Conservation (phyloP, 2,329 filamentous ascomycete species). For the Penicillium sp. region DNA sequence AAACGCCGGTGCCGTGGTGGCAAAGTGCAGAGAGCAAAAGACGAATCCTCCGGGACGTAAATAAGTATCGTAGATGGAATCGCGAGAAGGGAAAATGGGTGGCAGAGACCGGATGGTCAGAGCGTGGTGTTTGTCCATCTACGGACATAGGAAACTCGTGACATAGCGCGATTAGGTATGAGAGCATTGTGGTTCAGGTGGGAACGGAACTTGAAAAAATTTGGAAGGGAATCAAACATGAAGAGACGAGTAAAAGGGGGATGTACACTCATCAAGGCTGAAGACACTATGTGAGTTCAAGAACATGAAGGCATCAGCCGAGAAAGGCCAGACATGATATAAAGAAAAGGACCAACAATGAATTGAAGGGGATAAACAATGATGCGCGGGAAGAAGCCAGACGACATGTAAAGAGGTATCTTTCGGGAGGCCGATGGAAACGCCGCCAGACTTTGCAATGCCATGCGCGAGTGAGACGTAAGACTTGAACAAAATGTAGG, state of each 20-base stretch:
- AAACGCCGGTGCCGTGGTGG: constrained; percentile 24
- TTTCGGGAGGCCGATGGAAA: constrained; percentile 35
- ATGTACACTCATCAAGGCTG: constrained; percentile 26
- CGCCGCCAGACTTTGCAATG: constrained; percentile 38
- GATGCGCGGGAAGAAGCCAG: constrained; percentile 10
- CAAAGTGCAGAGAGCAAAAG: constrained; percentile 23
- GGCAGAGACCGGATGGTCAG: constrained; percentile 15
- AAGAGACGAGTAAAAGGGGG: constrained; percentile 12
- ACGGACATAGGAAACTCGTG: constrained; percentile 38
- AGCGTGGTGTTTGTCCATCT: constrained; percentile 24
- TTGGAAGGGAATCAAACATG: constrained; percentile 7
- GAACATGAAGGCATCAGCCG: neutral
- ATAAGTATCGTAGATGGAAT: constrained; percentile 18
- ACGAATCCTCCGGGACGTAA: constrained; percentile 20
- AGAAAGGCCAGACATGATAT: neutral
- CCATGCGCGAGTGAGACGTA: constrained; percentile 33
- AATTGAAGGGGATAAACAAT: constrained; percentile 1
- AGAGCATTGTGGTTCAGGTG: neutral
- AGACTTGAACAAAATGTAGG: constrained; percentile 28
- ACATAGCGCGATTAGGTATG: constrained; percentile 23
- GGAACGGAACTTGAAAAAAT: neutral
- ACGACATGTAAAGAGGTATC: constrained; percentile 37
- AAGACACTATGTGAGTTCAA: constrained; percentile 6
- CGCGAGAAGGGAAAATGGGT: constrained; percentile 22
- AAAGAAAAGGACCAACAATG: neutral